Evolutionary conservation across 495 filamentous ascomycete species (phyloP).

Genomic region (Aspergillus coremiiformis): DNA sequence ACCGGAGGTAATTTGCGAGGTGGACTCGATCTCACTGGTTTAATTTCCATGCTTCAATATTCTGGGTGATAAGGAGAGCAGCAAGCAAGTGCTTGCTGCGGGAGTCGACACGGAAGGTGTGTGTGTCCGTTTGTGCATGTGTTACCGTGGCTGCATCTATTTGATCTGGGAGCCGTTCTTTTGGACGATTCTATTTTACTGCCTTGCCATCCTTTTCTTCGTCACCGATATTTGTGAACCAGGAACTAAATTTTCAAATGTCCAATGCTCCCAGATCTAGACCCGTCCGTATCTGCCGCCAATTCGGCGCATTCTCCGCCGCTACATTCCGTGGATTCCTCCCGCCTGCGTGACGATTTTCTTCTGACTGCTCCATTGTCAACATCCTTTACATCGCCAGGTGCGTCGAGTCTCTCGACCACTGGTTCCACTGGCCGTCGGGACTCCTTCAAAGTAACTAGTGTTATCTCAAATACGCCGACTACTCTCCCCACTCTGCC

Average conservation of each 20-base stretch:
- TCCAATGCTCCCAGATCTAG: conserved; percentile 32
- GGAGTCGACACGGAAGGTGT: conserved; percentile 46
- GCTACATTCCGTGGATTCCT: conserved; percentile 25
- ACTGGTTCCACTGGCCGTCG: conserved; percentile 31
- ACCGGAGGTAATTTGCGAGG: conserved; percentile 26
- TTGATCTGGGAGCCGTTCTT: neutral
- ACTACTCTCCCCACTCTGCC: conserved; percentile 29
- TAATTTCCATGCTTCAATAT: conserved; percentile 47
- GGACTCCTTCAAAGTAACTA: conserved; percentile 22
- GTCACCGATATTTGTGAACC: neutral
- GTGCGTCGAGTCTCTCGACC: conserved; percentile 33
- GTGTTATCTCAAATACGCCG: conserved; percentile 26
- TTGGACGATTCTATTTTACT: conserved; percentile 3
- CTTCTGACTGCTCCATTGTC: conserved; percentile 26
- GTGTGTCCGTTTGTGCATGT: conserved; percentile 27
- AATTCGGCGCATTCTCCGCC: conserved; percentile 34
- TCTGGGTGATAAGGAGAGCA: conserved; percentile 46
- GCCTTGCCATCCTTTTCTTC: conserved; percentile 5
- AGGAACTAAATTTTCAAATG: conserved; percentile 12
- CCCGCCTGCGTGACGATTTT: conserved; percentile 26
- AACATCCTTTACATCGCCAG: conserved; percentile 30
- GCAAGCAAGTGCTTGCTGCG: conserved; percentile 51
- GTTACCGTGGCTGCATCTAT: conserved; percentile 8
- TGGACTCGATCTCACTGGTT: conserved; percentile 20
- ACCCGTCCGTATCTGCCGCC: conserved; percentile 35